A percentile compares a stretch with the other conserved stretches of the same genome.
phyloP scores from a whole-genome alignment of 2,329 filamentous ascomycete genomes.

The Trichoderma simmonsii region DNA sequence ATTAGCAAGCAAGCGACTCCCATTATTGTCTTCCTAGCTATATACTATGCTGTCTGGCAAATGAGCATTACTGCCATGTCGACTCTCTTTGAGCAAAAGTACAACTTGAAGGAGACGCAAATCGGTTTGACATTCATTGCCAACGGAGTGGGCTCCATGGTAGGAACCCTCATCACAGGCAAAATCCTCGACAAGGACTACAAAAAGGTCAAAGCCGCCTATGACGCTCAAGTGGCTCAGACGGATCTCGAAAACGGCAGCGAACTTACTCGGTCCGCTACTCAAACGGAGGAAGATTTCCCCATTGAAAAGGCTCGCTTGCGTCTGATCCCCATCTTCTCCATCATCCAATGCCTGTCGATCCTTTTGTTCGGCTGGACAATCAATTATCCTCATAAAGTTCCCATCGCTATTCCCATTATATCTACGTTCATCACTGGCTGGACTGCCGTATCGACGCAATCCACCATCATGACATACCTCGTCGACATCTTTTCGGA shows the following conservation, averaged over 20 bases:
- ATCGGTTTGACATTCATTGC: constrained; percentile 54
- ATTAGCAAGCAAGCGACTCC: constrained; percentile 48
- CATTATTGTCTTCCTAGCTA: constrained; percentile 44
- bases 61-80: constrained; percentile 52
- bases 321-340: constrained; percentile 47
- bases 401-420: constrained; percentile 45
- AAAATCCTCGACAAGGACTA: constrained; percentile 65
- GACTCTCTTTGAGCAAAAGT: constrained; percentile 45
- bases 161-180: constrained; percentile 47
- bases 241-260: constrained; percentile 44
- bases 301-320: constrained; percentile 51
- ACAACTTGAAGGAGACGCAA: constrained; percentile 56
- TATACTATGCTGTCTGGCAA: constrained; percentile 54
- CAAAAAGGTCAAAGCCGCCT: constrained; percentile 52
- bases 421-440: constrained; percentile 47
- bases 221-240: constrained; percentile 32
- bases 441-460: constrained; percentile 50
- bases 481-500: constrained; percentile 55
- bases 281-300: constrained; percentile 47
- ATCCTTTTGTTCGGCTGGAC: constrained; percentile 50
- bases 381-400: constrained; percentile 45
- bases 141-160: constrained; percentile 47
- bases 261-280: constrained; percentile 49
- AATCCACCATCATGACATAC: constrained; percentile 50
- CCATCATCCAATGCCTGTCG: constrained; percentile 50